These are phyloP conservation scores for Quercus glauca DNA, from an alignment of 306 rosid species.

Conservation along the genomic window DNA sequence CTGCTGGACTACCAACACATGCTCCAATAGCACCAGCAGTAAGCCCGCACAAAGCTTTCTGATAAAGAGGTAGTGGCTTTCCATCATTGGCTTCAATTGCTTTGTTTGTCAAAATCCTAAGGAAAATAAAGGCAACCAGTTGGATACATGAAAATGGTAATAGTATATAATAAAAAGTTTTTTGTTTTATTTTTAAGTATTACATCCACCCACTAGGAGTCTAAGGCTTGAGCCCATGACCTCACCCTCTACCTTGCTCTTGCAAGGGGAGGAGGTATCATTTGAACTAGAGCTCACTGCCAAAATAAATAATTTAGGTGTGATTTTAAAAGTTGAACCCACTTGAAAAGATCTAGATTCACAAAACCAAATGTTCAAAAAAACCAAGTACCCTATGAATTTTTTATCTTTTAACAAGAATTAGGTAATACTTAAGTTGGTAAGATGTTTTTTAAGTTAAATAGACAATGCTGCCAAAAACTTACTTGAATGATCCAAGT, in stretches of 20 bases:
- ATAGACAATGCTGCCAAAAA: not conserved
- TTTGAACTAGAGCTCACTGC: too few species aligned
- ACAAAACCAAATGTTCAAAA: constrained; percentile 5
- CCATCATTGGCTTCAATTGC: constrained; percentile 98
- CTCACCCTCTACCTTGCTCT: too few species aligned
- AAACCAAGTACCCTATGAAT: not conserved
- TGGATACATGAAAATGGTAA: not conserved
- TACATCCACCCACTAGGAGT: too few species aligned
- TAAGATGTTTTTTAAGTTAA: too few species aligned
- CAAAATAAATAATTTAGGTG: not conserved
- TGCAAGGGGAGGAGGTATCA: too few species aligned
- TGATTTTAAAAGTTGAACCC: not conserved
- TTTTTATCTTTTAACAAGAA: too few species aligned
- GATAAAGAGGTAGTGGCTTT: constrained; percentile 96
- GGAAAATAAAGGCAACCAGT: not conserved
- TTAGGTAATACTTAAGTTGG: too few species aligned
- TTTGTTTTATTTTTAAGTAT: too few species aligned
- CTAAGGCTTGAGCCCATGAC: too few species aligned
- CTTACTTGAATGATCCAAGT: constrained; percentile 93
- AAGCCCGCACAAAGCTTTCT: constrained; percentile 95
- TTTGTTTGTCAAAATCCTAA: constrained; percentile 78
- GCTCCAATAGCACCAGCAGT: constrained; percentile 99
- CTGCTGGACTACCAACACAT: constrained; percentile 88
- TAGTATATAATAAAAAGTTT: too few species aligned
- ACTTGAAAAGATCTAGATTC: not conserved